Evolutionary conservation across 805 yeast species (phyloP).

Genomic region (Ascoidea asiatica): DNA sequence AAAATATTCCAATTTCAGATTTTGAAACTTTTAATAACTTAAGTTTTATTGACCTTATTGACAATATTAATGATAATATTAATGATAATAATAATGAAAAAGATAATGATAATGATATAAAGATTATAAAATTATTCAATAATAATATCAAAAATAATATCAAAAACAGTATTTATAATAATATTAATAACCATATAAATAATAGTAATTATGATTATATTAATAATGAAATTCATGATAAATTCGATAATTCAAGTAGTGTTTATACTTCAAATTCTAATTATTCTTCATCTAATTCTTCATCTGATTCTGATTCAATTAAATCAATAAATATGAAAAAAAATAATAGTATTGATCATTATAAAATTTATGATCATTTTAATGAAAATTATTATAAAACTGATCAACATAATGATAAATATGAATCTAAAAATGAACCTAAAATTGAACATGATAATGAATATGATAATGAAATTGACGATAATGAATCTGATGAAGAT

Average conservation of each 20-base stretch:
- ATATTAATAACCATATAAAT: background rate
- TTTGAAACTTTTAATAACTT: background rate
- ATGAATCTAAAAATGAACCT: too few relatives aligned
- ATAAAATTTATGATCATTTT: too few relatives aligned
- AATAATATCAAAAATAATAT: too few relatives aligned
- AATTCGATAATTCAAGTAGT: too few relatives aligned
- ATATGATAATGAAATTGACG: slow-evolving; percentile 2
- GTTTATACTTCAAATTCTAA: too few relatives aligned
- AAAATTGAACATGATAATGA: slow-evolving; percentile 4
- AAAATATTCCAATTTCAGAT: background rate
- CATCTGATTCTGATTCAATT: too few relatives aligned
- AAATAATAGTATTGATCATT: background rate
- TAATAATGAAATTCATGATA: too few relatives aligned
- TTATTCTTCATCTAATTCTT: too few relatives aligned
- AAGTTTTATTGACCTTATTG: background rate
- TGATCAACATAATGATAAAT: too few relatives aligned
- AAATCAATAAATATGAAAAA: background rate
- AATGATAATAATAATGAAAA: too few relatives aligned
- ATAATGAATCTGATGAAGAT: slow-evolving; percentile 4
- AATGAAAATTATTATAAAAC: slow-evolving; percentile 9
- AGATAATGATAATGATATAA: background rate
- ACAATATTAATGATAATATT: background rate
- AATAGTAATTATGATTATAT: background rate
- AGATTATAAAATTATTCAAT: too few relatives aligned
- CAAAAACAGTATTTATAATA: too few relatives aligned